Percentiles rank a stretch among this genome's conserved stretches.
These are phyloP conservation scores for Gamsiella multidivaricata DNA, from an alignment of 192 early-diverging fungal genomes.

Conservation along the genomic window DNA sequence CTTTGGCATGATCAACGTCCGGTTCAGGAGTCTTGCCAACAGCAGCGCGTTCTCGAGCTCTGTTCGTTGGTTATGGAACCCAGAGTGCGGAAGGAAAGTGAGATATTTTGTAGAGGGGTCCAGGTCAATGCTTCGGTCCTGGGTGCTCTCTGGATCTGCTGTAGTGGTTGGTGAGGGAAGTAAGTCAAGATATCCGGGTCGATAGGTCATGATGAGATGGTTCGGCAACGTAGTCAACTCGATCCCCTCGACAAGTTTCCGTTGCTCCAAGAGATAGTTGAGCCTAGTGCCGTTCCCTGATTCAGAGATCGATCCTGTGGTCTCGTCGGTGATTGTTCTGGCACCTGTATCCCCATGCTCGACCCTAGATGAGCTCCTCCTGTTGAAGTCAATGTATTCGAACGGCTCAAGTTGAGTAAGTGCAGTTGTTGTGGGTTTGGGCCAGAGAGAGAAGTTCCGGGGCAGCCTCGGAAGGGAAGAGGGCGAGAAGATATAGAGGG, in stretches of 20 bases:
- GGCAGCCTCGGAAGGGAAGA: constrained; percentile 36
- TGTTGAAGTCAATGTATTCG: constrained; percentile 19
- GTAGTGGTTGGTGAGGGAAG: background rate
- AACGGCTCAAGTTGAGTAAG: background rate
- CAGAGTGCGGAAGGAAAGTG: constrained; percentile 64
- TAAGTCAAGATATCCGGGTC: constrained; percentile 16
- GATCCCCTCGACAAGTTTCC: constrained; percentile 22
- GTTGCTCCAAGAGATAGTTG: constrained; percentile 22
- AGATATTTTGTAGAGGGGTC: constrained; percentile 48
- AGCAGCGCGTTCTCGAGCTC: constrained; percentile 61
- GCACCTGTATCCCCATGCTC: background rate
- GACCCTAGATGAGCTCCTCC: background rate
- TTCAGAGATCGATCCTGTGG: background rate
- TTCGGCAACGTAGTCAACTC: constrained; percentile 16
- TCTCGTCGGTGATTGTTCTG: background rate
- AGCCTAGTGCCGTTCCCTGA: background rate
- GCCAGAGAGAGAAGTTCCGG: background rate
- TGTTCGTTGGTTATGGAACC: constrained; percentile 66
- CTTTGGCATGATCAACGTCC: constrained; percentile 65
- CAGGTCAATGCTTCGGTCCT: background rate
- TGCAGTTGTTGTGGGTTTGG: background rate
- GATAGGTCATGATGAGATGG: constrained; percentile 37
- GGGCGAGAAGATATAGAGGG: constrained; percentile 38
- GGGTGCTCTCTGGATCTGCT: background rate
- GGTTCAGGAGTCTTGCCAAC: constrained; percentile 57